These are phyloP conservation scores for Pythium myriotylum DNA, from an alignment of 352 stramenopile genomes.

Conservation along the genomic window DNA sequence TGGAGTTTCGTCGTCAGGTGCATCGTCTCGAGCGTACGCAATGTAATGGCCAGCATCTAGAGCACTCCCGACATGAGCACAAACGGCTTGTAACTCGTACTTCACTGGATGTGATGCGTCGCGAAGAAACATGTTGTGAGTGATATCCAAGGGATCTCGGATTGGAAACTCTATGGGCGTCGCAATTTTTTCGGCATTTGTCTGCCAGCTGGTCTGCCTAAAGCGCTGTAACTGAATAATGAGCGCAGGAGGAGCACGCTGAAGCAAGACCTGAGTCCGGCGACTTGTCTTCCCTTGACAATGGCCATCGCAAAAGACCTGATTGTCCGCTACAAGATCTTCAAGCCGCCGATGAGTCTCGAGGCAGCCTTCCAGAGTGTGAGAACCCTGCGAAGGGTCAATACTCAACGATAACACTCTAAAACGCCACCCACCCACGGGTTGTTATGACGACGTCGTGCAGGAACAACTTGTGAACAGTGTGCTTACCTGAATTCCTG, in stretches of 20 bases:
- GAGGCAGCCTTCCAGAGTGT: constrained; percentile 59
- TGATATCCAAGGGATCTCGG: constrained; percentile 55
- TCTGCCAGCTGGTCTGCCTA: constrained; percentile 40
- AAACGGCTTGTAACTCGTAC: constrained; percentile 71
- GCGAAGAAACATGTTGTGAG: constrained; percentile 64
- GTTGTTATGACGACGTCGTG: background rate
- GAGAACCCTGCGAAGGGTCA: constrained; percentile 32
- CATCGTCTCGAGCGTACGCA: constrained; percentile 44
- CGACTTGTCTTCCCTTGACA: constrained; percentile 72
- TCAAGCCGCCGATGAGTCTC: constrained; percentile 57
- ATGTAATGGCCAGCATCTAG: constrained; percentile 80
- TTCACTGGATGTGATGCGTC: constrained; percentile 40
- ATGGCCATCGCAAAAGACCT: constrained; percentile 69
- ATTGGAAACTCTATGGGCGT: constrained; percentile 63
- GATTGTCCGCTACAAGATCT: constrained; percentile 61
- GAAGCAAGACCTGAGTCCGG: constrained; percentile 70
- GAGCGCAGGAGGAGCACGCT: constrained; percentile 53
- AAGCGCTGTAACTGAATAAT: constrained; percentile 78
- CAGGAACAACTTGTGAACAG: background rate
- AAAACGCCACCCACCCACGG: constrained; percentile 5
- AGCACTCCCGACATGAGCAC: constrained; percentile 63
- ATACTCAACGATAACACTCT: constrained; percentile 73
- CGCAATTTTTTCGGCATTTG: constrained; percentile 54
- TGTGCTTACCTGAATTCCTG: constrained; percentile 54
- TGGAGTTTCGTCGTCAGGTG: background rate